Evolutionary conservation across 73 alveolate genomes (phyloP), one percentile per base, ranked within the genome.

Genomic region (Blepharisma stoltei): DNA sequence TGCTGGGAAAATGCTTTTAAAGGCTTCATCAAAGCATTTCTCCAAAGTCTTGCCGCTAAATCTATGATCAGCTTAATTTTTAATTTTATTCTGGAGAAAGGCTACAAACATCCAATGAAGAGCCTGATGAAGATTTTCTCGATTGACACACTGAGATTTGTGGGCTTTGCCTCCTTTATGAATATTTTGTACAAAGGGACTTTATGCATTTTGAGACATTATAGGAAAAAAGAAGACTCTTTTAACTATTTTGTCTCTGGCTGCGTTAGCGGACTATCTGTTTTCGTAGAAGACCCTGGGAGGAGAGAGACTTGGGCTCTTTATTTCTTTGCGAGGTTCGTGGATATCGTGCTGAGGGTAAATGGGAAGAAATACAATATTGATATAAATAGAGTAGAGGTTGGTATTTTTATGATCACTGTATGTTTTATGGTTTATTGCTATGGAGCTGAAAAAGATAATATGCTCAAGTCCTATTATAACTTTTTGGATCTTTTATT

Each of bases 381-480:
- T 52, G 66, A 52, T 52, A 11, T 20, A 52, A 52, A 52, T 52
- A 52, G 4, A 52, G 23, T 52, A 14, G 66, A 52, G 23, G 66
- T 52, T 52, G n/a, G 23, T 1, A 14, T 52, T 11, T 52, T 52
- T 52, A 52, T 52, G 66, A 20, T 52, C 23, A 52, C 23, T 11
- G 23, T 52, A 52, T 52, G 23, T 52, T 52, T 52, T 20, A 14
- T 52, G 23, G 23, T 52, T 11, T 52, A 20, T 11, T 52, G 27
- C n/a, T 52, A 52, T 52, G 66, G 66, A 52, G 66, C 66, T 52
- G 66, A 52, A 52, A 52, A 52, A 52, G 66, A 52, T 52, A 52
- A 52, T 52, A 11, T 52, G n/a, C n/a, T 52, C n/a, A 52, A 52
- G 66, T 52, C 66, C 41, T 60, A 60, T 25, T 60, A 14, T 38